A percentile compares a stretch with the other conserved stretches of the same genome.
These are phyloP conservation scores for Podaxis carcinomalis DNA, from an alignment of 768 basidiomycete species.

Conservation along the genomic window DNA sequence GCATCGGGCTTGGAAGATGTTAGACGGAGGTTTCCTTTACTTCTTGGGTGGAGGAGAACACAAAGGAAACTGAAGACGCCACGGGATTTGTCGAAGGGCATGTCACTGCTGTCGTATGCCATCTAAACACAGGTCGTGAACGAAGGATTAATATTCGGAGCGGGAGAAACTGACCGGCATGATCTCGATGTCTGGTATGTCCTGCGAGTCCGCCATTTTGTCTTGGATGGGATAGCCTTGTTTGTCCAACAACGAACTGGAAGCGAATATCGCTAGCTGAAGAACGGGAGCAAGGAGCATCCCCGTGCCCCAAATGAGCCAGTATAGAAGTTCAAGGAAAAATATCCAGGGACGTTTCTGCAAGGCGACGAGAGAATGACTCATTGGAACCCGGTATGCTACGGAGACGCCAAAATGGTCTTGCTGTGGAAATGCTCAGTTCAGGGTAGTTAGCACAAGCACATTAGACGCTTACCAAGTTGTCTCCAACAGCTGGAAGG, in stretches of 20 bases:
- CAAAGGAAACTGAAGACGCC: constrained; percentile 22
- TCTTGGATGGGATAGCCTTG: constrained; percentile 10
- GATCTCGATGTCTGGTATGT: constrained; percentile 36
- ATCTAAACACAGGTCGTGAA: not conserved
- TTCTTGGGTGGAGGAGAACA: constrained; percentile 30
- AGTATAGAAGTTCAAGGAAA: constrained; percentile 27
- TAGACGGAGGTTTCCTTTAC: constrained; percentile 34
- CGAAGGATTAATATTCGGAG: not conserved
- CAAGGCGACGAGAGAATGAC: constrained; percentile 26
- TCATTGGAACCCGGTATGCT: constrained; percentile 26
- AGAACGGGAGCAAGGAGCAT: constrained; percentile 25
- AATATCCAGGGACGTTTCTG: constrained; percentile 21
- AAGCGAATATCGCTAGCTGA: constrained; percentile 28
- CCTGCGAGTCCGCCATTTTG: constrained; percentile 18
- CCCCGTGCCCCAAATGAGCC: constrained; percentile 29
- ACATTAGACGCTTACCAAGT: constrained; percentile 37
- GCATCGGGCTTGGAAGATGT: constrained; percentile 38
- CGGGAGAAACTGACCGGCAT: constrained; percentile 18
- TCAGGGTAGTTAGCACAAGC: not conserved
- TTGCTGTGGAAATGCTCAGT: constrained; percentile 21
- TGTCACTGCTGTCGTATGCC: constrained; percentile 1
- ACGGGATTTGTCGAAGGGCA: constrained; percentile 11
- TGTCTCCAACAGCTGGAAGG: constrained; percentile 69
- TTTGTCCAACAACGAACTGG: constrained; percentile 22
- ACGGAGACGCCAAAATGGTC: constrained; percentile 34